Evolutionary conservation across 208 protist genomes (phyloP).

Genomic region (Crithidia mellificae): DNA sequence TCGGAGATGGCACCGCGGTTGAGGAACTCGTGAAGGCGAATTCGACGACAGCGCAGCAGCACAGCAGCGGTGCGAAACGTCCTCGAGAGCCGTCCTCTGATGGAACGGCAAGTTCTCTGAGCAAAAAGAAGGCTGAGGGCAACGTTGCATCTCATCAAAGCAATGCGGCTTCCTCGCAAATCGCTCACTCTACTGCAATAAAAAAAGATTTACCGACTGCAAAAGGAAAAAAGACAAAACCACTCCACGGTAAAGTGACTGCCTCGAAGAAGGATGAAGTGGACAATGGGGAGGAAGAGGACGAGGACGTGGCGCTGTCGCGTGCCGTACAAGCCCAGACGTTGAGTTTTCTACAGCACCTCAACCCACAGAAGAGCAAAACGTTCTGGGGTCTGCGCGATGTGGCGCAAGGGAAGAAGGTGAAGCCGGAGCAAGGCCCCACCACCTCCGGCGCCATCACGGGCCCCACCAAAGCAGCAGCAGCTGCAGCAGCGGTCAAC

Average conservation of each 20-base stretch:
- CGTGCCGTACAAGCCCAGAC: slow-evolving; percentile 52
- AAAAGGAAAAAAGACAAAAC: neutral
- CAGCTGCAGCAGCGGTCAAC: neutral
- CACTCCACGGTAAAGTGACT: no score
- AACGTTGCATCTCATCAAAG: neutral
- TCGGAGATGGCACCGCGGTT: slow-evolving; percentile 2
- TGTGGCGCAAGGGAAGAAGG: slow-evolving; percentile 54
- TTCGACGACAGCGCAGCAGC: neutral
- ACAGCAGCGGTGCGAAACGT: neutral
- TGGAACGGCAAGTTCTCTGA: no score
- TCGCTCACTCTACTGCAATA: slow-evolving; percentile 1
- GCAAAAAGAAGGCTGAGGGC: neutral
- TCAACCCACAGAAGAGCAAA: slow-evolving; percentile 38
- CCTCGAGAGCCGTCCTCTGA: neutral
- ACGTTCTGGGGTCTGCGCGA: slow-evolving; percentile 67
- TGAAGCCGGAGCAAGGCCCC: neutral
- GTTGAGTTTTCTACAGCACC: slow-evolving; percentile 51
- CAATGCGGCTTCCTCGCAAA: neutral
- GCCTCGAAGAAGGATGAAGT: neutral
- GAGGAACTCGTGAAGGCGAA: slow-evolving; percentile 15
- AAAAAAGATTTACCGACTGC: neutral
- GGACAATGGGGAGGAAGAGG: neutral
- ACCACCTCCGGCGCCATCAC: neutral
- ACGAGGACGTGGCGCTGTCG: slow-evolving; percentile 56
- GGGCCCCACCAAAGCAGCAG: neutral